Conservation (phyloP, 345 rosid genomes). For the Rhodamnia argentea region DNA sequence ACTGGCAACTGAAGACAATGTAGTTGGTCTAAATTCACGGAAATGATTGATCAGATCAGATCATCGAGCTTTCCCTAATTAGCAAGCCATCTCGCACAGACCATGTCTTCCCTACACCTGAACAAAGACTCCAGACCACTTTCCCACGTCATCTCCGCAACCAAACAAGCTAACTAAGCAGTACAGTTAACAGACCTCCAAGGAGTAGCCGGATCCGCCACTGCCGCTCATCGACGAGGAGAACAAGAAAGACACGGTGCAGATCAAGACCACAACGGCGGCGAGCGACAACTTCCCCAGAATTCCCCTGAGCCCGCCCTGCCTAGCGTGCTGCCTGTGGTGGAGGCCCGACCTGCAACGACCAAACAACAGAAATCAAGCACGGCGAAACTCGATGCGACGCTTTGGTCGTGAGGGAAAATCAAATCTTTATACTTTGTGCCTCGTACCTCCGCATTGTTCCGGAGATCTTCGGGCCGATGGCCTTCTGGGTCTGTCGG, state of each 20-base stretch:
- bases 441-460: background rate
- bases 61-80: background rate
- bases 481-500: background rate
- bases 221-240: constrained; percentile 40
- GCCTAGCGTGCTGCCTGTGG: constrained; percentile 60
- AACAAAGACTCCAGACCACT: background rate
- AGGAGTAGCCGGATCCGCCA: constrained; percentile 29
- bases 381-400: background rate
- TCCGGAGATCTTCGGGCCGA: background rate
- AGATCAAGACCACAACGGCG: constrained; percentile 58
- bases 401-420: background rate
- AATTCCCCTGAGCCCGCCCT: constrained; percentile 53
- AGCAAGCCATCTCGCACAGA: background rate
- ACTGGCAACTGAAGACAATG: background rate
- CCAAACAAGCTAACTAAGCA: constrained; percentile 1
- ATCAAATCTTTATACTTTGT: background rate
- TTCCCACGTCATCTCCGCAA: constrained; percentile 1
- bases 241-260: constrained; percentile 52
- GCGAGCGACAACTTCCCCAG: constrained; percentile 52
- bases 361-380: background rate
- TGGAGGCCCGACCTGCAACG: constrained; percentile 43
- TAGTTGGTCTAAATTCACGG: background rate
- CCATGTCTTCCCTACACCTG: background rate
- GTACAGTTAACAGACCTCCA: constrained; percentile 34
- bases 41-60: background rate